Conservation (phyloP, 345 rosid species). For the Eucalyptus pauciflora region DNA sequence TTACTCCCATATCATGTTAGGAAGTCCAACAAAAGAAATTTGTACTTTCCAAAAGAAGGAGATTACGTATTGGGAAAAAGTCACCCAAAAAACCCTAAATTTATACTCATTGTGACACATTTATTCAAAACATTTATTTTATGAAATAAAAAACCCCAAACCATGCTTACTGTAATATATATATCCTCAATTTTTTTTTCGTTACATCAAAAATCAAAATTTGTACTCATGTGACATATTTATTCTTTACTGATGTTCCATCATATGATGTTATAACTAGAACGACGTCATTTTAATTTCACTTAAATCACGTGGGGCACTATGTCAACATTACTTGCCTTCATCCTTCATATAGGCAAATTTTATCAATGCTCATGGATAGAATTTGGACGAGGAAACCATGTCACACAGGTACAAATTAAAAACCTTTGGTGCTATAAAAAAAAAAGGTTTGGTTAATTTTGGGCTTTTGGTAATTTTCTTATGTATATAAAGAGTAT, state of each 20-base stretch:
- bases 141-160: neutral
- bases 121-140: neutral
- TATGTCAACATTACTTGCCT: neutral
- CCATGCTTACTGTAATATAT: no score
- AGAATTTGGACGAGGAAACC: no score
- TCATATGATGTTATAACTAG: neutral
- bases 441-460: no score
- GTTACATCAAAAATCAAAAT: neutral
- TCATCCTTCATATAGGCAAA: neutral
- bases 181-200: neutral
- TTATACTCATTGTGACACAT: no score
- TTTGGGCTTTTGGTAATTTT: no score
- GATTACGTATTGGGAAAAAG: neutral
- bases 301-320: neutral
- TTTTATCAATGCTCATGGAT: neutral
- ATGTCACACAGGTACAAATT: no score
- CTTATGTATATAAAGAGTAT: neutral
- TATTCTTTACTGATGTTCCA: accelerated
- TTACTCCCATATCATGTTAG: neutral
- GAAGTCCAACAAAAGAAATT: neutral
- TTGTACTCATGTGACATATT: neutral
- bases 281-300: no score
- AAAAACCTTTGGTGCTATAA: no score
- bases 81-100: no score
- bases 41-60: neutral